phyloP scores from a whole-genome alignment of 306 rosid genomes.

The Castanospermum australe region DNA sequence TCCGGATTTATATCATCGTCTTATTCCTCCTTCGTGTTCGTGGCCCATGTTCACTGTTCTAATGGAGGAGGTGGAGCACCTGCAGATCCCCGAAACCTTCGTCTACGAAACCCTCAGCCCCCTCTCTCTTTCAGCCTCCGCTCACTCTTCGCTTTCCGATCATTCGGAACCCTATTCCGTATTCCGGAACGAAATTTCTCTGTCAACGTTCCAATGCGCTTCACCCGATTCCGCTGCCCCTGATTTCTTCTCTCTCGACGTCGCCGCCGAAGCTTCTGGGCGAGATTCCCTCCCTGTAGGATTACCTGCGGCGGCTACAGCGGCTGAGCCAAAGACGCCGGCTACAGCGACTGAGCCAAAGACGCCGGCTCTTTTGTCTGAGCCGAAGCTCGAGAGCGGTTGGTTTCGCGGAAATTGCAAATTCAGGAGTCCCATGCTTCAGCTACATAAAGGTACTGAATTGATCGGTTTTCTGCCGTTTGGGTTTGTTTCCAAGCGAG shows the following conservation, averaged over 20 bases:
- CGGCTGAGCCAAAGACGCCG: too few species aligned
- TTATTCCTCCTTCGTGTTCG: too few species aligned
- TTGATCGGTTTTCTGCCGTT: background rate
- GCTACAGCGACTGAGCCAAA: conserved; percentile 35
- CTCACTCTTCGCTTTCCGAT: conserved; percentile 35
- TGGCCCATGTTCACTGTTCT: background rate
- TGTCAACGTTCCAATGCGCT: conserved; percentile 41
- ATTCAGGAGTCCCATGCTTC: conserved; percentile 90
- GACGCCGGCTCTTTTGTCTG: conserved; percentile 50
- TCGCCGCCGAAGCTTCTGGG: conserved; percentile 37
- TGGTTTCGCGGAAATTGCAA: conserved; percentile 82
- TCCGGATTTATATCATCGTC: too few species aligned
- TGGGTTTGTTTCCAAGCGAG: background rate
- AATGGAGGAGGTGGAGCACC: background rate
- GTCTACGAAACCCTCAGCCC: conserved; percentile 65
- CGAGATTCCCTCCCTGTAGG: conserved; percentile 10
- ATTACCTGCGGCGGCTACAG: too few species aligned
- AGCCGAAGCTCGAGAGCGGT: conserved; percentile 68
- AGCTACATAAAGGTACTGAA: conserved; percentile 82
- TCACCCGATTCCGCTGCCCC: conserved; percentile 33
- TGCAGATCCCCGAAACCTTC: conserved; percentile 22
- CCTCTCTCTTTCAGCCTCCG: conserved; percentile 35
- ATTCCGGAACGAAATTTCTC: conserved; percentile 71
- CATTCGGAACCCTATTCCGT: conserved; percentile 53
- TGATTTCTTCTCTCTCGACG: conserved; percentile 81